These are phyloP conservation scores for Piloderma croceum DNA, from an alignment of 768 basidiomycete species.

Conservation along the genomic window DNA sequence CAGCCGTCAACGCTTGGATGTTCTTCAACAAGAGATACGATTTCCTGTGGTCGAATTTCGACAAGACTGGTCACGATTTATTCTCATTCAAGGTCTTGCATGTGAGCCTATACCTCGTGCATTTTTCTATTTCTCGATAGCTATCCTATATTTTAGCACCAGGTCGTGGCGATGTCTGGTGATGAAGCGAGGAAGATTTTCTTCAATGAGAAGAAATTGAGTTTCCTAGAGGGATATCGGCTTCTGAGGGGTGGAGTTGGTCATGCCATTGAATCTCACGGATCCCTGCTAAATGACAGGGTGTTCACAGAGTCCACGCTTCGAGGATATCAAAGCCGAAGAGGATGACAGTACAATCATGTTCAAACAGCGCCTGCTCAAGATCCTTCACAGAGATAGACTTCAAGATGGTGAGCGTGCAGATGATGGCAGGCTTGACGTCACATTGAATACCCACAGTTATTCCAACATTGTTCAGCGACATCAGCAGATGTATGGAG, in stretches of 20 bases:
- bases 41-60: constrained; percentile 69
- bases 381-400: no score
- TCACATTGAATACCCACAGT: no score
- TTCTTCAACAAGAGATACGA: constrained; percentile 70
- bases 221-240: constrained; percentile 76
- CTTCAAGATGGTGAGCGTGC: no score
- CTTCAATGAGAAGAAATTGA: constrained; percentile 64
- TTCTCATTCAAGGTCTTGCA: constrained; percentile 67
- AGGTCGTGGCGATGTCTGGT: constrained; percentile 70
- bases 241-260: constrained; percentile 73
- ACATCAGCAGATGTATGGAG: no score
- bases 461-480: no score
- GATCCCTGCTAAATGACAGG: constrained; percentile 58
- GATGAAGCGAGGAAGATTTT: constrained; percentile 64
- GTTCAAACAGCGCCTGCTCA: no score
- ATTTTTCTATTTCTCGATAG: constrained; percentile 8
- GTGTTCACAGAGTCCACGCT: constrained; percentile 50
- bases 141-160: constrained; percentile 38
- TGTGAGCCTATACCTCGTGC: constrained; percentile 35
- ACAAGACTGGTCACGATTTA: constrained; percentile 55
- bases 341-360: no score
- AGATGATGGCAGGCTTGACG: no score
- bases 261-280: constrained; percentile 39
- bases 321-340: no score
- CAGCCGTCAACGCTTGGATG: neutral